Evolutionary conservation across 306 rosid genomes (phyloP), one percentile per base, ranked within the genome.

Genomic region (Inga laurina): DNA sequence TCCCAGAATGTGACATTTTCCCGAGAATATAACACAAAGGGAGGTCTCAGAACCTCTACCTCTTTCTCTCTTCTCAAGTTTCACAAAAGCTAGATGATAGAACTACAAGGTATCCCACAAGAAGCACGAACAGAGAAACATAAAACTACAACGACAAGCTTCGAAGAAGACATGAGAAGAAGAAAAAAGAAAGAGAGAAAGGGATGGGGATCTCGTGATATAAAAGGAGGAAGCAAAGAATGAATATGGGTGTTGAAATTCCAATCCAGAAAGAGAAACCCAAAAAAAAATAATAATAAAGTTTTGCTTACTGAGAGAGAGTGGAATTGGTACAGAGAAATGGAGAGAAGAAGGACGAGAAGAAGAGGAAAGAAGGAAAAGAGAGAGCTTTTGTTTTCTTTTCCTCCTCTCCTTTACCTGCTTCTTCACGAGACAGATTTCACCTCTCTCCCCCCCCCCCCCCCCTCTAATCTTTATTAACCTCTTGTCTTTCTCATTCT

Each of bases 141-240:
- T 22, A 79, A 27, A 66, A 51, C 41, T 27, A 46, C 82, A 76
- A 67, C 34, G 18, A 68, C 82, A 76, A 52, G 76, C 70, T 77
- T 46, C 34, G 83, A 86, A 81, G 84, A 79, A 84, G 71, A 81
- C 84, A 88, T 64, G 48, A 83, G 64, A 44, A 46, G 62, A 67
- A 80, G 82, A 19, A 67, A 32, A 46, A 59, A 61, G 49, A 82
- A 48, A 79, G 82, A 86, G 24, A 84, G 43, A 75, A 24, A 73
- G 83, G 30, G 90, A 86, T 84, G 90, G 91, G 90, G 92, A 91
- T 90, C 96, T 86, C 90, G 97, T 91, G 94, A 93, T 83, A 64
- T 88, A 61, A 89, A 86, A 85, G 84, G 81, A 82, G 87, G 89
- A 89, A 88, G 94, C 90, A 90, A 90, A 88, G 93, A 92, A 92